Percentiles rank a stretch among this genome's conserved stretches.
Conservation (phyloP, 2,329 filamentous ascomycete species). For the Diaporthe batatas region DNA sequence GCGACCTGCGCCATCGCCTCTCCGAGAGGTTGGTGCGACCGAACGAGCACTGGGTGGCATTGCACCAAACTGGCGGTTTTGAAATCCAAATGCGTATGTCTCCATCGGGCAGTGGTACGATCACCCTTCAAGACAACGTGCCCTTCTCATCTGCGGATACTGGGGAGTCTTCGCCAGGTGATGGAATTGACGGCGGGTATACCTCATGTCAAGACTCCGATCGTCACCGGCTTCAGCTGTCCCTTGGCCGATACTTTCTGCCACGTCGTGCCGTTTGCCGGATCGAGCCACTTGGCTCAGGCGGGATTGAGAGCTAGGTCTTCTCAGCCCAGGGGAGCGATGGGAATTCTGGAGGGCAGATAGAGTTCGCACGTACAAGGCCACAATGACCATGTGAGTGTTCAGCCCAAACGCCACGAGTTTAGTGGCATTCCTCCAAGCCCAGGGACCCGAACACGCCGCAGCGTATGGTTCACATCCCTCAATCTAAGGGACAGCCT, state of each 20-base stretch:
- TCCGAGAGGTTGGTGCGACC: conserved; percentile 7
- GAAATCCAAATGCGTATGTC: conserved; percentile 7
- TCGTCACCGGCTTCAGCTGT: background rate
- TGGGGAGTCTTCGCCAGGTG: background rate
- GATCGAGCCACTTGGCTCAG: conserved; percentile 7
- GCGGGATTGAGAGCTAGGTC: background rate
- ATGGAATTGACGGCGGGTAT: background rate
- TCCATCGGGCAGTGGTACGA: conserved; percentile 15
- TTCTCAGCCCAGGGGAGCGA: background rate
- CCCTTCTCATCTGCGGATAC: conserved; percentile 12
- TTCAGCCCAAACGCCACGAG: conserved; percentile 26
- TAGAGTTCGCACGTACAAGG: background rate
- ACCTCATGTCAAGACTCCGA: background rate
- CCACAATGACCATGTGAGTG: background rate
- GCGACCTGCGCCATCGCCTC: background rate
- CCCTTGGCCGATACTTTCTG: background rate
- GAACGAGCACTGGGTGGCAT: background rate
- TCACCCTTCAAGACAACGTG: conserved; percentile 20
- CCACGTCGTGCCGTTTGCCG: background rate
- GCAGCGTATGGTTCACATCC: background rate
- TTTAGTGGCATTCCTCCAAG: conserved; percentile 1
- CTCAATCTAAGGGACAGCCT: conserved; percentile 5
- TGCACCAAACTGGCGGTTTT: conserved; percentile 19
- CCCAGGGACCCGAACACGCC: background rate
- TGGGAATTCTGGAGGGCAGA: background rate